These are phyloP conservation scores for Margaritispora aquatica DNA, from an alignment of 495 filamentous ascomycete genomes.

Conservation along the genomic window DNA sequence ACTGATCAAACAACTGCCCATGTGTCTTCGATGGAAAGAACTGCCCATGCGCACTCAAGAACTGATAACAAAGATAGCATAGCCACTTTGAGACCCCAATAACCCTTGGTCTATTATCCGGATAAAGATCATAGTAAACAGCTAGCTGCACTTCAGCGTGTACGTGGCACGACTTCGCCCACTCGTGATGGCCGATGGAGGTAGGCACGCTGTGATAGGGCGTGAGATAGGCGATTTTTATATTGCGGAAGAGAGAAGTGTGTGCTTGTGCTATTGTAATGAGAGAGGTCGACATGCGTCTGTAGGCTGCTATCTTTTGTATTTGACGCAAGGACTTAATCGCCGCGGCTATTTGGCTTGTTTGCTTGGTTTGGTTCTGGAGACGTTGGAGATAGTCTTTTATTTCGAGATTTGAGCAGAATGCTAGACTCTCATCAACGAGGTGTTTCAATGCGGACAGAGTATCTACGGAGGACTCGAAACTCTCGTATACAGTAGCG, in stretches of 20 bases:
- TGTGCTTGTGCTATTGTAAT: neutral
- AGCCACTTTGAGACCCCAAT: slow-evolving; percentile 11
- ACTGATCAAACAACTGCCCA: slow-evolving; percentile 12
- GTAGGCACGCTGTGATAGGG: slow-evolving; percentile 7
- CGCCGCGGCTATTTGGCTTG: slow-evolving; percentile 5
- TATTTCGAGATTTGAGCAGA: neutral
- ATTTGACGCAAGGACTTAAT: slow-evolving; percentile 11
- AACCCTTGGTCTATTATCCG: neutral
- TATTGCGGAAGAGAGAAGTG: neutral
- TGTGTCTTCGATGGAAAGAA: slow-evolving; percentile 15
- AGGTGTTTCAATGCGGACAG: neutral
- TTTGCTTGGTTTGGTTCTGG: slow-evolving; percentile 2
- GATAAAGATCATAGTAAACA: slow-evolving; percentile 8
- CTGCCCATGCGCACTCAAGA: neutral
- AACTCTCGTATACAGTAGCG: neutral
- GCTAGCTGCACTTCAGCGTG: slow-evolving; percentile 15
- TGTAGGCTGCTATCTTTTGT: slow-evolving; percentile 8
- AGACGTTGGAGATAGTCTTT: slow-evolving; percentile 3
- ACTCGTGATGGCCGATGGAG: slow-evolving; percentile 7
- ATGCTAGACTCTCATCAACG: slow-evolving; percentile 1
- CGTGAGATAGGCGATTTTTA: neutral
- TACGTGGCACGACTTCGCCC: slow-evolving; percentile 9
- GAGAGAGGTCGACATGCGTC: slow-evolving; percentile 1
- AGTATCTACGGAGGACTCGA: slow-evolving; percentile 3
- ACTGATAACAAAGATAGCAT: slow-evolving; percentile 14